Evolutionary conservation across 352 stramenopile genomes (phyloP).

Genomic region (Thalassiosira livingstoniorum): DNA sequence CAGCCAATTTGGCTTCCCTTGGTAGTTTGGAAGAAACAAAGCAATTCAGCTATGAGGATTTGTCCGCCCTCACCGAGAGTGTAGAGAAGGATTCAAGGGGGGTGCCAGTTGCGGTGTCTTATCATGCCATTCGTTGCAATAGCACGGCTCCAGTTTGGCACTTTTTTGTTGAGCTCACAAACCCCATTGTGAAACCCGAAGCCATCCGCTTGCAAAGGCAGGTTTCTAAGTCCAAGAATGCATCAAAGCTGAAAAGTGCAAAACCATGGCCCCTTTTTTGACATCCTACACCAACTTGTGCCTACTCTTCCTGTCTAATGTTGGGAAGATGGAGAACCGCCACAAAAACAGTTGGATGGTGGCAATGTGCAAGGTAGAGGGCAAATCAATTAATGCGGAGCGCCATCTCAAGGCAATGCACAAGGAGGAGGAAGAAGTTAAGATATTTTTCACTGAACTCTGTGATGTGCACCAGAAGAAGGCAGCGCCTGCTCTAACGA

Average conservation of each 20-base stretch:
- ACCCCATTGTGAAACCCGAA: too few species aligned
- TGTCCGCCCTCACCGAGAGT: too few species aligned
- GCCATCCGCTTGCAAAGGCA: too few species aligned
- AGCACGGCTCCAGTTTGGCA: not conserved
- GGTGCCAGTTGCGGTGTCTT: too few species aligned
- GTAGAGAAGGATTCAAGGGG: too few species aligned
- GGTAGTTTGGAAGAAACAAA: too few species aligned
- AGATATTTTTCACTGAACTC: not conserved
- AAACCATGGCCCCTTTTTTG: not conserved
- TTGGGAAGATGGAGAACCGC: not conserved
- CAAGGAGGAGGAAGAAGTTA: not conserved
- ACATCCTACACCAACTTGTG: conserved; percentile 4
- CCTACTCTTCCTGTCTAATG: not conserved
- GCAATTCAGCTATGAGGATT: too few species aligned
- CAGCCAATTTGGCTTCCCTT: too few species aligned
- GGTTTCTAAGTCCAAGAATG: not conserved
- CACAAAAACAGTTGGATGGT: not conserved
- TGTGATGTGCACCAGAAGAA: too few species aligned
- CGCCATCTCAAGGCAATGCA: not conserved
- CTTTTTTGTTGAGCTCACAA: not conserved
- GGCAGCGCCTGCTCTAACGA: not conserved
- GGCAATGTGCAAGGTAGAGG: not conserved
- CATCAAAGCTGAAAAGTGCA: conserved; percentile 3
- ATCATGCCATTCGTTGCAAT: too few species aligned
- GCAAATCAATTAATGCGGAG: conserved; percentile 4